Percentiles rank a stretch among this genome's conserved stretches.
phyloP scores from a whole-genome alignment of 1,284 basidiomycete species.

The Termitomyces sp. region DNA sequence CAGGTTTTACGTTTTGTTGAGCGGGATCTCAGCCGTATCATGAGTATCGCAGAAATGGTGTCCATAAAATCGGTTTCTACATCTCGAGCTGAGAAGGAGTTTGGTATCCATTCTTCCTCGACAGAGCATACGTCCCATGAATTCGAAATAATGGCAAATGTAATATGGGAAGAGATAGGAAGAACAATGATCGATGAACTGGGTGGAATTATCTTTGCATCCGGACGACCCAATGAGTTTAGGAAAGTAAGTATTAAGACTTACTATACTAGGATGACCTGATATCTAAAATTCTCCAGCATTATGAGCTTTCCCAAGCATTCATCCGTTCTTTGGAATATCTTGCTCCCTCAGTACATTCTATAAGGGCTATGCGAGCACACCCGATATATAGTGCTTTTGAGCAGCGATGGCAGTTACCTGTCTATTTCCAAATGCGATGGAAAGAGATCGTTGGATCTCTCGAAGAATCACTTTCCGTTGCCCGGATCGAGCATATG shows the following conservation, averaged over 20 bases:
- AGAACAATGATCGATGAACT: constrained; percentile 79
- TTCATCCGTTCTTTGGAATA: constrained; percentile 86
- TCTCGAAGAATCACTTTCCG: constrained; percentile 63
- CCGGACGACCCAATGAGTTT: constrained; percentile 87
- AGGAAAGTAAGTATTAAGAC: constrained; percentile 55
- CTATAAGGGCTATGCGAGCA: constrained; percentile 65
- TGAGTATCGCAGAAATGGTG: constrained; percentile 72
- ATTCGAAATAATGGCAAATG: constrained; percentile 82
- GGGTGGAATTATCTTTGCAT: constrained; percentile 81
- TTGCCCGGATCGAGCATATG: constrained; percentile 38
- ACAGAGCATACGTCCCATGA: constrained; percentile 25
- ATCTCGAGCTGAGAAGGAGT: constrained; percentile 19
- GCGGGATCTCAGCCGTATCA: constrained; percentile 63
- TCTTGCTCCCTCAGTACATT: constrained; percentile 71
- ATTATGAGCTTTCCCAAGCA: constrained; percentile 78
- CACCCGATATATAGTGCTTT: constrained; percentile 73
- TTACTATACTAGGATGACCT: not conserved
- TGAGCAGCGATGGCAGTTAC: constrained; percentile 88
- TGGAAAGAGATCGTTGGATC: constrained; percentile 88
- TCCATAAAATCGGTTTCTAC: constrained; percentile 40
- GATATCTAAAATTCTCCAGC: constrained; percentile 34
- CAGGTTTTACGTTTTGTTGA: constrained; percentile 78
- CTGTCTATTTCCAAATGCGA: constrained; percentile 96
- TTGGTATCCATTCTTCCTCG: constrained; percentile 1
- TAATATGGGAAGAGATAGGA: constrained; percentile 84